A percentile compares a stretch with the other conserved stretches of the same genome.
phyloP scores from a whole-genome alignment of 1,284 basidiomycete species.

The Cryptococcus amylolentus region DNA sequence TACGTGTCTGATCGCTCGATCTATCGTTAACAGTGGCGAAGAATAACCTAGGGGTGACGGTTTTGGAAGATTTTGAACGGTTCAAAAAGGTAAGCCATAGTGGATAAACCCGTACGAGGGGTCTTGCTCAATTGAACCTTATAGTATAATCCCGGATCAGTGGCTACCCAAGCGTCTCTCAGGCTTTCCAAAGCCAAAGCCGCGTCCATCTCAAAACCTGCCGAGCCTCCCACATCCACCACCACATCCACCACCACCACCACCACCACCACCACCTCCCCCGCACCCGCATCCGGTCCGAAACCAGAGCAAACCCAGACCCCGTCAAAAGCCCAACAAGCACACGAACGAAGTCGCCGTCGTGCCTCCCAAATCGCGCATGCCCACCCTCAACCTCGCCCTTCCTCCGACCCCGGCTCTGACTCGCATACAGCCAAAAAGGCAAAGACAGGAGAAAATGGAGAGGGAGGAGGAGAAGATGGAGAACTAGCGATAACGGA shows the following conservation, averaged over 20 bases:
- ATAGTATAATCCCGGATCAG: constrained; percentile 12
- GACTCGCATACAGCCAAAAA: no score
- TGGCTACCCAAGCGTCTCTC: constrained; percentile 6
- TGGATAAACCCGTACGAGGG: neutral
- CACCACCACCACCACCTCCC: neutral
- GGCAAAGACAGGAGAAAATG: neutral
- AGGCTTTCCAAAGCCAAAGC: neutral
- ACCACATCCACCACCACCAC: neutral
- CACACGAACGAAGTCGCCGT: constrained; percentile 3
- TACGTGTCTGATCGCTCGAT: neutral
- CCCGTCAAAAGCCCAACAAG: neutral
- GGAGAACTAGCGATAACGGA: neutral
- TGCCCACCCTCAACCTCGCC: no score
- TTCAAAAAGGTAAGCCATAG: constrained; percentile 33
- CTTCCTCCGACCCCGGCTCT: no score
- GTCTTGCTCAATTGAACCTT: neutral
- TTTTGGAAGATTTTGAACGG: constrained; percentile 36
- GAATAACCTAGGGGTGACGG: constrained; percentile 34
- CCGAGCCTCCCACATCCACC: neutral
- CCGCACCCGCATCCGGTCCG: no score
- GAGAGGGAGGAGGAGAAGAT: neutral
- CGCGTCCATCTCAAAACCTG: neutral
- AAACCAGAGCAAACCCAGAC: neutral
- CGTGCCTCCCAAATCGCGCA: constrained; percentile 6
- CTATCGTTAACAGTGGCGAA: constrained; percentile 4